Evolutionary conservation across 2,329 filamentous ascomycete species (phyloP).

Genomic region (Pseudonectria foliicola): DNA sequence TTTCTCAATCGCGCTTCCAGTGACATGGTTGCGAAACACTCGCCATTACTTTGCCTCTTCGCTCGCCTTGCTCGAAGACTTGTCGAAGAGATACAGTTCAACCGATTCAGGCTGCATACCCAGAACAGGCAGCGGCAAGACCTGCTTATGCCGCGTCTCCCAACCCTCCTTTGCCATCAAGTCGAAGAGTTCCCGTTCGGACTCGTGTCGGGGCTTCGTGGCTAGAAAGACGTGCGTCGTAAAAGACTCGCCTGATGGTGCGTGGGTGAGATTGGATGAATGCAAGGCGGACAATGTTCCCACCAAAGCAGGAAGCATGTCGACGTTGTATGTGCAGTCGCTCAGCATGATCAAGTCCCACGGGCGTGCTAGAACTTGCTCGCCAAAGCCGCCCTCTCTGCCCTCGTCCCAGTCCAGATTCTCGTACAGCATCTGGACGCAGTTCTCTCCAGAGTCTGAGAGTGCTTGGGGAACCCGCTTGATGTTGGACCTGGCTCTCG

Average conservation of each 20-base stretch:
- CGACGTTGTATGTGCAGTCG: slow-evolving; percentile 56
- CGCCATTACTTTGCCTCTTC: slow-evolving; percentile 7
- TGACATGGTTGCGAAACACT: too few species aligned
- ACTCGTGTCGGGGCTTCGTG: slow-evolving; percentile 49
- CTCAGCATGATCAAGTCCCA: slow-evolving; percentile 52
- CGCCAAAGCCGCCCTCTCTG: slow-evolving; percentile 36
- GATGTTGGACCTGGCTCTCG: slow-evolving; percentile 43
- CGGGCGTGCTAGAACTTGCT: slow-evolving; percentile 26
- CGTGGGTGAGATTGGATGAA: slow-evolving; percentile 23
- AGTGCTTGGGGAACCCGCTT: slow-evolving; percentile 16
- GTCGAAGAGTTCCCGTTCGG: slow-evolving; percentile 42
- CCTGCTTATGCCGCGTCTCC: slow-evolving; percentile 33
- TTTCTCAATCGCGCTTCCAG: too few species aligned
- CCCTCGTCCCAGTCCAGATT: slow-evolving; percentile 52
- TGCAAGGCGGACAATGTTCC: slow-evolving; percentile 46
- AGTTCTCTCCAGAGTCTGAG: slow-evolving; percentile 10
- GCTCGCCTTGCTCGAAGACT: slow-evolving; percentile 14
- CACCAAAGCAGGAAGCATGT: slow-evolving; percentile 47
- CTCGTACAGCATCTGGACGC: slow-evolving; percentile 38
- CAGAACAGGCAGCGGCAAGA: slow-evolving; percentile 39
- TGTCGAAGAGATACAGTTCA: slow-evolving; percentile 47
- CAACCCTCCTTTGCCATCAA: slow-evolving; percentile 40
- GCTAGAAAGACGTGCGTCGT: slow-evolving; percentile 43
- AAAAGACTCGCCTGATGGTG: slow-evolving; percentile 9
- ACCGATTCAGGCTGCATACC: slow-evolving; percentile 38